Base-by-base conservation (phyloP, 331 rosid genomes). In the Acacia pycnantha region DNA sequence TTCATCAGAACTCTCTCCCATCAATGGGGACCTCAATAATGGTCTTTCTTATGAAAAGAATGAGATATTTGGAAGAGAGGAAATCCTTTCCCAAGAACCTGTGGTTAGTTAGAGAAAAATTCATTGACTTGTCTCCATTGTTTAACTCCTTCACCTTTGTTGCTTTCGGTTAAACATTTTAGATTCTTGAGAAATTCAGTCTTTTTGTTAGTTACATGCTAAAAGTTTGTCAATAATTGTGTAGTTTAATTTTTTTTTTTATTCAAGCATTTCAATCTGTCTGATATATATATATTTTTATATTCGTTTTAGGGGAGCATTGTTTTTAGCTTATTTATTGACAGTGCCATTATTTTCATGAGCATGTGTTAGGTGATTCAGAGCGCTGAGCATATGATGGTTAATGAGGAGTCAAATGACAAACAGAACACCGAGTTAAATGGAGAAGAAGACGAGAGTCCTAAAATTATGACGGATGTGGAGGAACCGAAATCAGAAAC, bases 41-140 rank as follows among this genome's bases (percentile, higher is more conserved):
- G 90, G 82, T 66, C 73, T 78, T 67, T 73, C 83, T 61, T 77
- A 88, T 76, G 92, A 85, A 51, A 79, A 84, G 37, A 77, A 86
- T 87, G 87, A 79, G 74, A 68, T 64, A 81, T 46, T 78, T 53
- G 61, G 70, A 74, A 80, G 80, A 79, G 87, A 69, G 69, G 83
- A 82, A 80, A 77, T 74, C 76, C 82, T 46, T 33, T 80, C 91
- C 35, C 86, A 76, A 6, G 84, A 83, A 79, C 83, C 76, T 43
- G 85, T 12, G 95, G 97, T 96, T 81, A 86, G 97, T 96, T 81
- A 86, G 93, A 66, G 77, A 70, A 85, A 68, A 79, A 71, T 76
- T 83, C 29, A n/a, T 77, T 40, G 48, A 40, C 72, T 58, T 82
- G 76, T 68, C 82, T 69, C 47, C 41, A 41, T 80, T 74, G 19